Evolutionary conservation across 2,329 filamentous ascomycete genomes (phyloP), one percentile per base, ranked within the genome.

Genomic region (Trichoderma koningii): DNA sequence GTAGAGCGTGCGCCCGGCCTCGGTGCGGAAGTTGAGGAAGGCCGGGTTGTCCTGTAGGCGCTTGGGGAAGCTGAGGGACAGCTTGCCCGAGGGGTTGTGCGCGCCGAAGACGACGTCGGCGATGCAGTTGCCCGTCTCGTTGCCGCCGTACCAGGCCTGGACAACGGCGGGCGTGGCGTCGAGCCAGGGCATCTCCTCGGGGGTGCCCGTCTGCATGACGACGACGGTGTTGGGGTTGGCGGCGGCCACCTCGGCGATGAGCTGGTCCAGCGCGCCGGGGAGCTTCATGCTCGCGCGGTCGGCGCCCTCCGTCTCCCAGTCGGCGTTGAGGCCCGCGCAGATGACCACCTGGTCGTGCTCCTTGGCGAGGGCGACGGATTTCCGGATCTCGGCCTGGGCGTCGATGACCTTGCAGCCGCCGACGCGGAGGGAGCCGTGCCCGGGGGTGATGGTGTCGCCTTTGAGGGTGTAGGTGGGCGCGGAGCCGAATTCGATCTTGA

Each of bases 91-190:
- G 0, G 91, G 91, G 72, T 90, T 93, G 53, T 85, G 83, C 67
- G 88, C 84, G 55, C 90, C 91, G 68, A 91, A 90, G 19, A 94
- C 80, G 1, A 94, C 83, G 69, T 94, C 91, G 0, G 89, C 90
- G 67, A 96, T 89, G 12, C 87, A 88, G 72, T 93, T 92, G 6
- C 91, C 92, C 5, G 89, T 89, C 78, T 95, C 91, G 71, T 95
- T 92, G n/a, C 92, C 91, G 66, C 91, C 90, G 71, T 93, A 95
- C 90, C 91, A 95, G 7, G 90, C 90, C 71, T 94, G 89, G 1
- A 93, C 73, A 1, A 93, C 79, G 2, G 87, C 85, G 7, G 77
- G 74, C 2, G 85, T 84, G 38, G 82, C 76, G 17, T 79, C 73
- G 1, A 85, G 80, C 88, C 88, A 91, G 0, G 89, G 88, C 87